Conservation (phyloP, 805 yeast genomes). For the Kazachstania taianensis region DNA sequence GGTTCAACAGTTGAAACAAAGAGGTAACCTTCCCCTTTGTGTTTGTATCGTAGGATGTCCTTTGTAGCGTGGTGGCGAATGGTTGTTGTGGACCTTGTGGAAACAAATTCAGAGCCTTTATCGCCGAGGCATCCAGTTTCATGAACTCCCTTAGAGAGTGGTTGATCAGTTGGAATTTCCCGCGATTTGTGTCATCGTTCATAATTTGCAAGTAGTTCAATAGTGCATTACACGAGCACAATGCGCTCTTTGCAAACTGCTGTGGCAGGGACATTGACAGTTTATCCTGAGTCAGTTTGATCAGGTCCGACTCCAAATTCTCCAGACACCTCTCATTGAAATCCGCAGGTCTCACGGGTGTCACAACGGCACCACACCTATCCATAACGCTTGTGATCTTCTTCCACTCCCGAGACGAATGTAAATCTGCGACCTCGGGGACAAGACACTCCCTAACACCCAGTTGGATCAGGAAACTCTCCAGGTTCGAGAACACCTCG, state of each 20-base stretch:
- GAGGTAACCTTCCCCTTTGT: slow-evolving; percentile 40
- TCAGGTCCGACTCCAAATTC: slow-evolving; percentile 69
- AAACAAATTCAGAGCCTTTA: slow-evolving; percentile 77
- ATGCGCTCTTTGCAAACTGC: slow-evolving; percentile 20
- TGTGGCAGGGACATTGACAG: slow-evolving; percentile 24
- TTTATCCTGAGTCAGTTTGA: slow-evolving; percentile 55
- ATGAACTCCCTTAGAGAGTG: slow-evolving; percentile 73
- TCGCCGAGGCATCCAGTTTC: slow-evolving; percentile 86
- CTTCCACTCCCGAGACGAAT: slow-evolving; percentile 34
- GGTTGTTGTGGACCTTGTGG: slow-evolving; percentile 35
- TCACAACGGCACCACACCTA: slow-evolving; percentile 65
- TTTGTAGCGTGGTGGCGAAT: slow-evolving; percentile 6
- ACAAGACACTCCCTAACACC: slow-evolving; percentile 81
- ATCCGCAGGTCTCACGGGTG: slow-evolving; percentile 46
- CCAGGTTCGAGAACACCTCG: slow-evolving; percentile 78
- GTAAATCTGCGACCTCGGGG: slow-evolving; percentile 30
- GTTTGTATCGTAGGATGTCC: slow-evolving; percentile 8
- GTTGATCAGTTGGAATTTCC: slow-evolving; percentile 45
- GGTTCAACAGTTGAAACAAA: slow-evolving; percentile 73
- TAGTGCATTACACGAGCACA: slow-evolving; percentile 40
- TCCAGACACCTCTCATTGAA: slow-evolving; percentile 39
- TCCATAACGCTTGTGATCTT: slow-evolving; percentile 66
- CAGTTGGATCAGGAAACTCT: slow-evolving; percentile 74
- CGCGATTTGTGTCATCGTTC: slow-evolving; percentile 44
- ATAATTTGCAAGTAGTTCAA: slow-evolving; percentile 58